phyloP scores from a whole-genome alignment of 352 stramenopile species.

The Phytopythium montanum region DNA sequence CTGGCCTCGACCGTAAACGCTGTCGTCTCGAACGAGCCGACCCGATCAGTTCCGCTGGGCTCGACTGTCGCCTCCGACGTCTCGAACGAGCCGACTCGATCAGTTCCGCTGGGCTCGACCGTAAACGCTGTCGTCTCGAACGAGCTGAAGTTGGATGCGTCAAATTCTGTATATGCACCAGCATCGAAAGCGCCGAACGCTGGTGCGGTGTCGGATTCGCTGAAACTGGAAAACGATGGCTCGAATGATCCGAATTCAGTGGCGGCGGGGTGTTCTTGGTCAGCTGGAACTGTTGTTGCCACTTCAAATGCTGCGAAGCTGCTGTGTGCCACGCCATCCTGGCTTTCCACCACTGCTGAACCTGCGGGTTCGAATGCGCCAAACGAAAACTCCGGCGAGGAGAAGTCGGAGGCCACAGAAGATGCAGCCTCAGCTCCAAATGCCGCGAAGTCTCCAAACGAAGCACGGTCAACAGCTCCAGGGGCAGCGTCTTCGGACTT shows the following conservation, averaged over 20 bases:
- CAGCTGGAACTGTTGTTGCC: background rate
- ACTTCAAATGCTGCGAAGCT: constrained; percentile 6
- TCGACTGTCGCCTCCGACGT: background rate
- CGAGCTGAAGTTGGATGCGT: background rate
- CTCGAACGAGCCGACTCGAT: background rate
- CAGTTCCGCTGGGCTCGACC: background rate
- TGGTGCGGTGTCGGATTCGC: background rate
- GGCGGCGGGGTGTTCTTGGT: background rate
- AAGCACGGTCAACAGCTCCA: background rate
- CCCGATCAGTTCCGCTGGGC: background rate
- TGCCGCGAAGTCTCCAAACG: constrained; percentile 11
- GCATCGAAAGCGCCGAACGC: background rate
- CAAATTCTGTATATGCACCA: background rate
- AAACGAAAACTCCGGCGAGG: constrained; percentile 9
- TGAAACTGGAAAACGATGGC: background rate
- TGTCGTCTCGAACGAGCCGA: background rate
- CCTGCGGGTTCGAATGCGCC: constrained; percentile 10
- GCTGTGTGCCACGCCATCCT: background rate
- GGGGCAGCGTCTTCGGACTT: background rate
- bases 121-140: background rate
- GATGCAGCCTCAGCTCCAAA: background rate
- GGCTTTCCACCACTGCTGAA: background rate
- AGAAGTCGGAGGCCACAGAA: background rate
- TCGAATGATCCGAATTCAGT: background rate
- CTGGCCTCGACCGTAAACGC: background rate